A percentile compares a stretch with the other conserved stretches of the same genome.
Evolutionary conservation across 2,329 filamentous ascomycete genomes (phyloP).

Genomic region (Blastomyces percursus): DNA sequence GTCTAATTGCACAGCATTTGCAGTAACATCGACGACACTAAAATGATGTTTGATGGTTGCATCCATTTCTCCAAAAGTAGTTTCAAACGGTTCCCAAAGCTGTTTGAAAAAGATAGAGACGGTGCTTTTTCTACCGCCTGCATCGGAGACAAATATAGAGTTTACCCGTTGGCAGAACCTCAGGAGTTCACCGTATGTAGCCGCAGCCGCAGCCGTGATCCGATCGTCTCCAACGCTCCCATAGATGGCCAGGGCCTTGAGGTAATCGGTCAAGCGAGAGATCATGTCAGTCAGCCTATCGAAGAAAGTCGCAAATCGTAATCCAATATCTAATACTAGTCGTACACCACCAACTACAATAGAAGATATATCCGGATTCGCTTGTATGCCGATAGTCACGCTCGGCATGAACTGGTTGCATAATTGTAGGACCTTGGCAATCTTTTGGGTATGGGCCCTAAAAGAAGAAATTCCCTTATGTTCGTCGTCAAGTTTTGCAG

Average conservation of each 20-base stretch:
- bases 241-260: not conserved
- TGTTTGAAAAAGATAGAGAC: not conserved
- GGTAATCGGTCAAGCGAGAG: not conserved
- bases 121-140: not conserved
- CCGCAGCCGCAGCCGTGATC: not conserved
- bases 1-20: not conserved
- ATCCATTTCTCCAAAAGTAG: not conserved
- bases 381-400: not conserved
- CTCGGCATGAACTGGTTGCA: not conserved
- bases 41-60: not conserved
- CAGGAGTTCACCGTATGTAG: not conserved
- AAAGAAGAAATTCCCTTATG: not conserved
- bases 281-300: conserved; percentile 4
- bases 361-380: not conserved
- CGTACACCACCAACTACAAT: conserved; percentile 1
- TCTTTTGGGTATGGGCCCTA: not conserved
- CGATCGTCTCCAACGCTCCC: not conserved
- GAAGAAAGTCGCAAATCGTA: not conserved
- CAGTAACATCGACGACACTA: not conserved
- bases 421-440: not conserved
- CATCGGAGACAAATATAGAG: not conserved
- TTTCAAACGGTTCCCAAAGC: conserved; percentile 1
- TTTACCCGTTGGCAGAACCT: not conserved
- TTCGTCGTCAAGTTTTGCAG: not conserved
- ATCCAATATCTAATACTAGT: not conserved